These are phyloP conservation scores for Pyricularia grisea DNA, from an alignment of 2,329 filamentous ascomycete species.

Conservation along the genomic window DNA sequence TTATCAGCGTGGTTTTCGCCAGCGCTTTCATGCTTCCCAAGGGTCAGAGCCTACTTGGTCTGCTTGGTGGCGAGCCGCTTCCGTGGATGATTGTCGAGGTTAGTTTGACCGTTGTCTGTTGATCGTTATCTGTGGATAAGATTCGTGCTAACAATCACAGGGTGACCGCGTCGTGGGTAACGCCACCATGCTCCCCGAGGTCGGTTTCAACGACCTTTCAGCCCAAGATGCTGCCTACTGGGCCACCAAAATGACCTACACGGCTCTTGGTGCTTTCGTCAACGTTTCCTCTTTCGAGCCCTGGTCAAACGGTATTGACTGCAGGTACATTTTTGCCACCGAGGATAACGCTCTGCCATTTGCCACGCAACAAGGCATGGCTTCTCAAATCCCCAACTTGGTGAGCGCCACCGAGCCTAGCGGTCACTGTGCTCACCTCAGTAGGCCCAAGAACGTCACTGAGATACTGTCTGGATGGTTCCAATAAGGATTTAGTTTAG, in stretches of 20 bases:
- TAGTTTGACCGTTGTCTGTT: neutral
- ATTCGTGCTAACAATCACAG: neutral
- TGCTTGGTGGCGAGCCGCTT: conserved; percentile 14
- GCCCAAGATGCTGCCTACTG: neutral
- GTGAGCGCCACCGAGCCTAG: neutral
- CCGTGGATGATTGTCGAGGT: conserved; percentile 14
- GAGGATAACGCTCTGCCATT: neutral
- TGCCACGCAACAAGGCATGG: neutral
- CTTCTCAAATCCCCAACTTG: neutral
- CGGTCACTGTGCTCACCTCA: conserved; percentile 2
- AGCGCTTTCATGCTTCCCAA: conserved; percentile 15
- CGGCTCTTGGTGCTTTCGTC: neutral
- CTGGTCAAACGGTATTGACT: neutral
- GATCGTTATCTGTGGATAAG: neutral
- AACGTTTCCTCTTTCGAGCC: neutral
- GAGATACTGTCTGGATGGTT: neutral
- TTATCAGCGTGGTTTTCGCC: conserved; percentile 20
- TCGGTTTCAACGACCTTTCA: neutral
- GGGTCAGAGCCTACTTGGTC: conserved; percentile 11
- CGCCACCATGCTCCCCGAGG: neutral
- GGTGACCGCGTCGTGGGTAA: neutral
- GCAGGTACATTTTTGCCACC: neutral
- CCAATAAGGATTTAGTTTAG: neutral
- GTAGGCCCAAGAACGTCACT: neutral
- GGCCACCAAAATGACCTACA: conserved; percentile 2